Percentiles rank a stretch among this genome's conserved stretches.
phyloP scores from a whole-genome alignment of 139 green algal species.

The Limnomonas spitsbergensis region DNA sequence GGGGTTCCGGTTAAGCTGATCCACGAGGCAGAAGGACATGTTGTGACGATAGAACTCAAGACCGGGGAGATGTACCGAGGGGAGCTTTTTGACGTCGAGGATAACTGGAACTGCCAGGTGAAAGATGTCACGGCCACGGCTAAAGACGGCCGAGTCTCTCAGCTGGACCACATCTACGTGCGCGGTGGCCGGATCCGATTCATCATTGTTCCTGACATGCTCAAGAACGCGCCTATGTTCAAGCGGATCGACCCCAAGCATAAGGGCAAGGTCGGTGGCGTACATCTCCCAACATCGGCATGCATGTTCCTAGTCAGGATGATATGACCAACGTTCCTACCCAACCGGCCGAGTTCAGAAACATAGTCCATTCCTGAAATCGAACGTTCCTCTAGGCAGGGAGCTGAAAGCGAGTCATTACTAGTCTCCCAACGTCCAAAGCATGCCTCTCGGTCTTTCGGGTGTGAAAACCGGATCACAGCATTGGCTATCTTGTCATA shows the following conservation, averaged over 20 bases:
- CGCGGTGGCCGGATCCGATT: slow-evolving; percentile 80
- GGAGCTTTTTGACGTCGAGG: slow-evolving; percentile 88
- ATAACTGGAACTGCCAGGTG: slow-evolving; percentile 99
- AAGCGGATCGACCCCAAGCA: slow-evolving; percentile 96
- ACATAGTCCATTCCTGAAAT: too few relatives aligned
- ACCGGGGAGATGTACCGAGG: slow-evolving; percentile 92
- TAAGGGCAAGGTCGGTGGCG: slow-evolving; percentile 46
- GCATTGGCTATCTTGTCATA: too few relatives aligned
- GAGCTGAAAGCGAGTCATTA: too few relatives aligned
- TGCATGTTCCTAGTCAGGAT: not conserved
- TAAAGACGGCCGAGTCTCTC: slow-evolving; percentile 65
- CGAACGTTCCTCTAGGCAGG: too few relatives aligned
- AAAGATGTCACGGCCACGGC: slow-evolving; percentile 88
- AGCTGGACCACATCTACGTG: slow-evolving; percentile 92
- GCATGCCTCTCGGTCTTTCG: too few relatives aligned
- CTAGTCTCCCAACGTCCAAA: too few relatives aligned
- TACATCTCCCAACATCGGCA: not conserved
- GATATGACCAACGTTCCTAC: not conserved
- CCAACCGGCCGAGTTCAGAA: slow-evolving; percentile 42
- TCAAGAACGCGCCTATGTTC: slow-evolving; percentile 99
- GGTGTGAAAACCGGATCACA: too few relatives aligned
- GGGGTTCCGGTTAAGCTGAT: slow-evolving; percentile 87
- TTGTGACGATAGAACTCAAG: slow-evolving; percentile 96
- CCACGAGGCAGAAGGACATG: slow-evolving; percentile 95
- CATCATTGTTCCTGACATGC: slow-evolving; percentile 97